These are phyloP conservation scores for Priceomyces medius DNA, from an alignment of 805 yeast species.

Conservation along the genomic window DNA sequence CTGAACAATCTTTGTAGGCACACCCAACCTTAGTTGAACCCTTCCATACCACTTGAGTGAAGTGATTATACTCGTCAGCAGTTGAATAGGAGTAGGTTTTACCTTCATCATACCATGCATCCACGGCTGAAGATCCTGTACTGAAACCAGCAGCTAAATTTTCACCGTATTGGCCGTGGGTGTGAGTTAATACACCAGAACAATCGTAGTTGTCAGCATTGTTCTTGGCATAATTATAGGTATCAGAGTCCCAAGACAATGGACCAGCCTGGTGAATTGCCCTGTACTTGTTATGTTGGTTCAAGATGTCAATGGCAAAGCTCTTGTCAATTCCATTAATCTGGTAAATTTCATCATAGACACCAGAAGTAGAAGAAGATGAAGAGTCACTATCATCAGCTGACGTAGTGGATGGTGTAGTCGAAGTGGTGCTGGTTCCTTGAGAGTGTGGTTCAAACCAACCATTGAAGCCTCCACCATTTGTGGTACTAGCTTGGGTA, in stretches of 20 bases:
- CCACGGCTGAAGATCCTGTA: slow-evolving; percentile 28
- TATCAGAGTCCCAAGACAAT: slow-evolving; percentile 31
- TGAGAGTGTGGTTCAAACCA: slow-evolving; percentile 1
- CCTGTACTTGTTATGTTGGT: slow-evolving; percentile 33
- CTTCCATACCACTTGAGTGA: slow-evolving; percentile 79
- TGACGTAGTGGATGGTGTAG: slow-evolving; percentile 7
- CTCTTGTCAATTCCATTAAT: slow-evolving; percentile 23
- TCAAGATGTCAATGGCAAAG: slow-evolving; percentile 31
- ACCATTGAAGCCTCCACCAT: not conserved
- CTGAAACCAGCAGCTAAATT: slow-evolving; percentile 37
- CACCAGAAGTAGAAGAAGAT: slow-evolving; percentile 14
- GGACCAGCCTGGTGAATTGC: slow-evolving; percentile 28
- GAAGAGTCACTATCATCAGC: slow-evolving; percentile 8
- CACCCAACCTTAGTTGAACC: slow-evolving; percentile 64
- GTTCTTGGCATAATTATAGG: slow-evolving; percentile 33
- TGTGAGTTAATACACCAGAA: slow-evolving; percentile 36
- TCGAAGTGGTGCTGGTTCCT: slow-evolving; percentile 2
- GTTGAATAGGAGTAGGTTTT: slow-evolving; percentile 22
- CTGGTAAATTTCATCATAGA: slow-evolving; percentile 17
- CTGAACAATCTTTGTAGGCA: slow-evolving; percentile 59
- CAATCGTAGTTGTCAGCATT: slow-evolving; percentile 38
- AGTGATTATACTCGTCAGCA: slow-evolving; percentile 36
- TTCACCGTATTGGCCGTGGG: slow-evolving; percentile 37
- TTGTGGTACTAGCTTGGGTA: slow-evolving; percentile 2
- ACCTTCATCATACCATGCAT: slow-evolving; percentile 39